A percentile compares a stretch with the other conserved stretches of the same genome.
Evolutionary conservation across 257 asterid genomes (phyloP).

Genomic region (Salvia rosmarinus): DNA sequence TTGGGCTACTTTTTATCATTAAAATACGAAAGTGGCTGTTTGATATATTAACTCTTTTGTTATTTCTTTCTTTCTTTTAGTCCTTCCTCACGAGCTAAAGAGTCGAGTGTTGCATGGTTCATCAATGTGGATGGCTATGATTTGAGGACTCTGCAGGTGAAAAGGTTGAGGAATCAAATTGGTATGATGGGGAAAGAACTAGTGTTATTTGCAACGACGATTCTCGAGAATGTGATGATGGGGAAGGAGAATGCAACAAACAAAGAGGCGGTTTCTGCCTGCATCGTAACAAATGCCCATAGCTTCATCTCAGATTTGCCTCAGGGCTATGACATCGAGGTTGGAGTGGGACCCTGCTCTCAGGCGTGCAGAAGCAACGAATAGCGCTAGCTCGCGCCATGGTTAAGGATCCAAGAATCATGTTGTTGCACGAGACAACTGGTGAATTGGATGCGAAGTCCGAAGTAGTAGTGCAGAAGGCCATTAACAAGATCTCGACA

Average conservation of each 20-base stretch:
- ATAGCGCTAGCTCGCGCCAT: constrained; percentile 87
- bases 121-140: constrained; percentile 72
- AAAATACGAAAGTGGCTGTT: too few relatives aligned
- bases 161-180: constrained; percentile 82
- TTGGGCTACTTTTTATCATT: too few relatives aligned
- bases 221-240: constrained; percentile 75
- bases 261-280: constrained; percentile 69
- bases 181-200: constrained; percentile 96
- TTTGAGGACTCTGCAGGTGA: constrained; percentile 72
- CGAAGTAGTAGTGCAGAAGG: constrained; percentile 68
- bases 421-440: constrained; percentile 83
- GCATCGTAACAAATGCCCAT: constrained; percentile 75
- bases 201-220: constrained; percentile 68
- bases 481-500: constrained; percentile 68
- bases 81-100: constrained; percentile 1
- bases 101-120: constrained; percentile 46
- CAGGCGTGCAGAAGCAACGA: constrained; percentile 89
- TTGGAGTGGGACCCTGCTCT: constrained; percentile 81
- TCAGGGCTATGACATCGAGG: constrained; percentile 80
- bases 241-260: constrained; percentile 75
- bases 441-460: constrained; percentile 82
- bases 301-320: constrained; percentile 65
- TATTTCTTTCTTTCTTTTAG: neutral
- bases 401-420: constrained; percentile 71
- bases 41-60: too few relatives aligned